phyloP scores from a whole-genome alignment of 2,329 filamentous ascomycete species.

The Lachnellula hyalina region DNA sequence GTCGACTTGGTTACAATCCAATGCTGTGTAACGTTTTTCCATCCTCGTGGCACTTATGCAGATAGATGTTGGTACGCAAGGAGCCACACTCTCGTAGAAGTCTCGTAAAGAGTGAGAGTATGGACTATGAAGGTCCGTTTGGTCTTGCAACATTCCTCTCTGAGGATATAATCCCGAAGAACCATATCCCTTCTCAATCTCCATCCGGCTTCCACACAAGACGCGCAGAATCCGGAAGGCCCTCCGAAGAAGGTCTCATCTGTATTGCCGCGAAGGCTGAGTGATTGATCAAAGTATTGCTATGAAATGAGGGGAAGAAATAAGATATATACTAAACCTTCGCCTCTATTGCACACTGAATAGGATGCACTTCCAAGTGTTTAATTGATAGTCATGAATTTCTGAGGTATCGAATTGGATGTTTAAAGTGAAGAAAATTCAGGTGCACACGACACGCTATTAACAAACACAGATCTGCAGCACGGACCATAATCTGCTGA shows the following conservation, averaged over 20 bases:
- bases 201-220: conserved; percentile 40
- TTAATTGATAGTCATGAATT: no score
- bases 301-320: neutral
- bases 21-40: no score
- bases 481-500: no score
- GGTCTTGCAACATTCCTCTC: conserved; percentile 42
- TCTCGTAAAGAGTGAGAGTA: conserved; percentile 41
- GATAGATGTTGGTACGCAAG: conserved; percentile 44
- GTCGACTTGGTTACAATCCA: no score
- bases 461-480: no score
- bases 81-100: conserved; percentile 45
- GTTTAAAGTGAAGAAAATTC: neutral
- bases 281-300: conserved; percentile 39
- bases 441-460: no score
- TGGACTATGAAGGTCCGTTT: conserved; percentile 52
- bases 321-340: neutral
- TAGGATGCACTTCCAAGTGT: no score
- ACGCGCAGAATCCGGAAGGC: conserved; percentile 41
- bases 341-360: no score
- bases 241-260: conserved; percentile 41
- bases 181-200: conserved; percentile 34
- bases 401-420: no score
- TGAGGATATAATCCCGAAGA: conserved; percentile 31
- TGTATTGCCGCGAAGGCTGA: conserved; percentile 36
- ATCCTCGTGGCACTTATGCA: no score